These are phyloP conservation scores for Sphagnum tenellum DNA, from an alignment of 225 moss, liverwort and hornwort species.

Conservation along the genomic window DNA sequence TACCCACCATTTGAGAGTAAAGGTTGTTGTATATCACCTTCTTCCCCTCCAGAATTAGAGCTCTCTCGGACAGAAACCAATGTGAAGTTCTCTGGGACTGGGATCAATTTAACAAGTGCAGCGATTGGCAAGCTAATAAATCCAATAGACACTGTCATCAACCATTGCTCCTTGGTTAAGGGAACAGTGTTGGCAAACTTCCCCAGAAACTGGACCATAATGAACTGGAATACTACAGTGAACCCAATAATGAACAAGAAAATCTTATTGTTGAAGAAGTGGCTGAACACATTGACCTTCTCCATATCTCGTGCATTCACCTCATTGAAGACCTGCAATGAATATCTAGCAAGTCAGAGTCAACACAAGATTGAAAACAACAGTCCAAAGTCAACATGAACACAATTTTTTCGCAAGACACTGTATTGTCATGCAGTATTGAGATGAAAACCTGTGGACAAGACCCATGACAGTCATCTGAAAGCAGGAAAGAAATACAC, in stretches of 20 bases:
- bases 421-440: too few relatives aligned
- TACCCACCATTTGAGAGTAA: too few relatives aligned
- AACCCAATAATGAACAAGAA: not conserved
- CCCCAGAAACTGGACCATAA: constrained; percentile 6
- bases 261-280: constrained; percentile 1
- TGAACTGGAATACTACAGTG: constrained; percentile 6
- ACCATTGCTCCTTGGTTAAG: constrained; percentile 1
- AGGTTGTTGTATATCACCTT: too few relatives aligned
- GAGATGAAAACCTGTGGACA: not conserved
- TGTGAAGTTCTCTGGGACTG: not conserved
- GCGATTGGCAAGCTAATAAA: constrained; percentile 1
- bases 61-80: too few relatives aligned
- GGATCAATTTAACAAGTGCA: constrained; percentile 6
- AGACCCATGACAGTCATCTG: too few relatives aligned
- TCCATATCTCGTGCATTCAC: constrained; percentile 6
- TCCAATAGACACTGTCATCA: constrained; percentile 1
- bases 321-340: constrained; percentile 8
- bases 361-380: too few relatives aligned
- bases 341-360: too few relatives aligned
- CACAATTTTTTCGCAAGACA: too few relatives aligned
- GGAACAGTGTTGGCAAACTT: constrained; percentile 8
- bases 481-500: not conserved
- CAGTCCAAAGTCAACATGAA: too few relatives aligned
- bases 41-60: too few relatives aligned
- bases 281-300: constrained; percentile 4